Percentiles rank a stretch among this genome's conserved stretches.
phyloP scores from a whole-genome alignment of 805 yeast species.

The Candida caryicola region DNA sequence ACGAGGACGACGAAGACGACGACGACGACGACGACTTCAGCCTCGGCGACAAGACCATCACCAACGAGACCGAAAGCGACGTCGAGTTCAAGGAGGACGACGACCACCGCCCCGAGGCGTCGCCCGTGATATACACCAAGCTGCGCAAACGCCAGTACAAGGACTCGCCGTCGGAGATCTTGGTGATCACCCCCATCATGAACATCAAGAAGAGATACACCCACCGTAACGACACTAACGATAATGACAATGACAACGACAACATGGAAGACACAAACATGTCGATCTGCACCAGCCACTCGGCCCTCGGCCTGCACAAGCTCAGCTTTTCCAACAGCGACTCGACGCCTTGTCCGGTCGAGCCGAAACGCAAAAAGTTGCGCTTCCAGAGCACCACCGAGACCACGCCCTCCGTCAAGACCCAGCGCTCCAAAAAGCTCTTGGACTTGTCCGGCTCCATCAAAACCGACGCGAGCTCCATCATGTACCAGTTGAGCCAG shows the following conservation, averaged over 20 bases:
- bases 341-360: slow-evolving; percentile 44
- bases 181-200: slow-evolving; percentile 23
- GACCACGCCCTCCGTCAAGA: slow-evolving; percentile 20
- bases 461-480: slow-evolving; percentile 23
- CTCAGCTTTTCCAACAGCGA: slow-evolving; percentile 34
- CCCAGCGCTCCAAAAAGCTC: slow-evolving; percentile 17
- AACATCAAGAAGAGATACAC: slow-evolving; percentile 2
- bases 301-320: slow-evolving; percentile 15
- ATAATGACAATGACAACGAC: slow-evolving; percentile 5
- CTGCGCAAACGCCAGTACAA: slow-evolving; percentile 25
- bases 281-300: slow-evolving; percentile 18
- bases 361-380: slow-evolving; percentile 36
- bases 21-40: slow-evolving; percentile 13
- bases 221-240: slow-evolving; percentile 2
- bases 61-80: slow-evolving; percentile 18
- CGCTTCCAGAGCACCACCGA: slow-evolving; percentile 22
- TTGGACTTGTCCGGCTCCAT: slow-evolving; percentile 32
- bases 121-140: slow-evolving; percentile 21
- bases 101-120: slow-evolving; percentile 6
- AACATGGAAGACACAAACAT: slow-evolving; percentile 12
- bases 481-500: slow-evolving; percentile 17
- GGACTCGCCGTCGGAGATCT: slow-evolving; percentile 25
- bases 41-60: slow-evolving; percentile 29
- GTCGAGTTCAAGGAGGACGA: slow-evolving; percentile 9
- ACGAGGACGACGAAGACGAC: slow-evolving; percentile 11